Percentiles rank a stretch among this genome's conserved stretches.
Evolutionary conservation across 768 basidiomycete species (phyloP).

Genomic region (Pleurotus ostreatus): DNA sequence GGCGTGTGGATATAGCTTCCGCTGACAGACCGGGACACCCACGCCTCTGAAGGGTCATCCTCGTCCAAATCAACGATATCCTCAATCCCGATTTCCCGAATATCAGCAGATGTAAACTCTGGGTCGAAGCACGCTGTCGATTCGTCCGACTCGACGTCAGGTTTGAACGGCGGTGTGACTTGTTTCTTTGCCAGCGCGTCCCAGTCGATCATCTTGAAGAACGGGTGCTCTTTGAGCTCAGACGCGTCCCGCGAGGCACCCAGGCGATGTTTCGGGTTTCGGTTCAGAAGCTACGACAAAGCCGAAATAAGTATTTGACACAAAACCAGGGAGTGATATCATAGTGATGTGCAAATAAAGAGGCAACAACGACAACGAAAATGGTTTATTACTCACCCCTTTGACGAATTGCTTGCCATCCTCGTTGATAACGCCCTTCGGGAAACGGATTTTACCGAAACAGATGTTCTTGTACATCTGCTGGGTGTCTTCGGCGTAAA

Average conservation of each 20-base stretch:
- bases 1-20: slow-evolving; percentile 52
- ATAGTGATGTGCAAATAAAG: neutral
- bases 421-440: slow-evolving; percentile 93
- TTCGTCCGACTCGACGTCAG: slow-evolving; percentile 96
- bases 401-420: slow-evolving; percentile 99
- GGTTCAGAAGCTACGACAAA: slow-evolving; percentile 76
- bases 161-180: slow-evolving; percentile 96
- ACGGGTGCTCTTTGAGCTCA: slow-evolving; percentile 94
- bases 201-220: slow-evolving; percentile 94
- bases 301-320: neutral
- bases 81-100: slow-evolving; percentile 63
- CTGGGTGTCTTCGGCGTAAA: slow-evolving; percentile 98
- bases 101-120: slow-evolving; percentile 92
- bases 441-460: slow-evolving; percentile 98
- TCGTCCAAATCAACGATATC: slow-evolving; percentile 48
- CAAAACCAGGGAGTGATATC: neutral
- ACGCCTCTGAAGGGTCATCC: slow-evolving; percentile 69
- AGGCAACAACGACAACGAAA: slow-evolving; percentile 9
- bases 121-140: slow-evolving; percentile 98
- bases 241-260: slow-evolving; percentile 88
- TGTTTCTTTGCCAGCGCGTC: slow-evolving; percentile 79
- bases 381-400: slow-evolving; percentile 59
- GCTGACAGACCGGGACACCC: slow-evolving; percentile 51
- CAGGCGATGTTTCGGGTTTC: slow-evolving; percentile 96
- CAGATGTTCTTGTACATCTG: slow-evolving; percentile 99